Evolutionary conservation across 176 grass and related monocot species (phyloP), one percentile per base, ranked within the genome.

Genomic region (Oryza glumipatula): DNA sequence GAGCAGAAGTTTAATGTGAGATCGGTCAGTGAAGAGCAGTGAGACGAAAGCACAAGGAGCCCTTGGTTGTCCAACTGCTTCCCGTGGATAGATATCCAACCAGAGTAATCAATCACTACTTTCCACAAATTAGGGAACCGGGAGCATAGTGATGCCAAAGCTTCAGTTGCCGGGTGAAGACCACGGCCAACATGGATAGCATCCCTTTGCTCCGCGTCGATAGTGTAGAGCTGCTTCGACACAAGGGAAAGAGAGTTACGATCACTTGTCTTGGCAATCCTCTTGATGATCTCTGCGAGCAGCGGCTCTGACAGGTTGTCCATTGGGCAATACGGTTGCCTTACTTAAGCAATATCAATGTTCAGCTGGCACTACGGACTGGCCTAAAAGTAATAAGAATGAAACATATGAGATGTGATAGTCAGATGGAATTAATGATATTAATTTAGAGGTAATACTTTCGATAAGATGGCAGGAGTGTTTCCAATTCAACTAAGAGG

Each of bases 241-340:
- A 85, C 80, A 23, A 96, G 88, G 21, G 91, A 96, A 56, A 93
- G 17, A 33, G 91, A 91, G 80, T 85, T 93, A 7, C 69, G 81
- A 76, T 96, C 88, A 4, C 71, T 86, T 77, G 77, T 75, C 79
- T 26, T 76, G 9, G 65, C 23, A 26, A 93, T 49, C 81, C 86
- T 93, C 82, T 86, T 91, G 77, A 91, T 64, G 68, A 96, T 93
- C n/a, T 96, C 88, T 26, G 41, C 85, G 63, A 96, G 84, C n/a
- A 96, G 78, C 45, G 73, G 68, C 69, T 93, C 91, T 0, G 86
- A 82, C 30, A 93, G 84, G 85, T 81, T 56, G 73, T 96, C 94
- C 88, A 93, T 91, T 47, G 19, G 43, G 13, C 38, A 88, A 5
- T 52, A 45, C 23, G 35, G 68, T 7, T 79, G 56, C 12, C 33